Conservation (phyloP, 345 rosid species). For the Brassica rapa region DNA sequence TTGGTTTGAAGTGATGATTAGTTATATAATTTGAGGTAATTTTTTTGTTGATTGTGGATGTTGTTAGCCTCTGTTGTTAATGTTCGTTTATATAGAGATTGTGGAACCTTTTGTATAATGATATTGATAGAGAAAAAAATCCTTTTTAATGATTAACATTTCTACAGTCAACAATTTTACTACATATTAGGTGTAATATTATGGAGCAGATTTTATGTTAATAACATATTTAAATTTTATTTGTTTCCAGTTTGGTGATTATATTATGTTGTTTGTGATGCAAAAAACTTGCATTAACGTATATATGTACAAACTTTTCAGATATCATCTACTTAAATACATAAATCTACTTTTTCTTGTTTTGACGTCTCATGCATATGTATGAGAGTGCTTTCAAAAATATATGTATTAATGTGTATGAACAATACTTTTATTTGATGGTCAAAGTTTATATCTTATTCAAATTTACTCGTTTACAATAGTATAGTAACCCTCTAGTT, state of each 20-base stretch:
- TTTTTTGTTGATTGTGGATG: background rate
- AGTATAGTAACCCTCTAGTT: too few relatives aligned
- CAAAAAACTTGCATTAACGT: background rate
- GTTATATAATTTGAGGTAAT: background rate
- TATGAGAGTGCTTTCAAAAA: too few relatives aligned
- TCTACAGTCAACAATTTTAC: background rate
- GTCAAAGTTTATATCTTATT: too few relatives aligned
- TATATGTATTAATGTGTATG: too few relatives aligned
- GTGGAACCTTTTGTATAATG: background rate
- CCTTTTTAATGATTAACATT: background rate
- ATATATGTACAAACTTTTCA: too few relatives aligned
- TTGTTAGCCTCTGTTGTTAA: background rate
- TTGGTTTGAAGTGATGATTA: background rate
- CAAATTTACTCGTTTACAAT: too few relatives aligned
- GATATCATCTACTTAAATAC: too few relatives aligned
- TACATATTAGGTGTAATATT: background rate
- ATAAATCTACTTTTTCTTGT: too few relatives aligned
- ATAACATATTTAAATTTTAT: background rate
- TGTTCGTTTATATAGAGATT: constrained; percentile 21
- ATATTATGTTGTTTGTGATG: background rate
- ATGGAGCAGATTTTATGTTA: background rate
- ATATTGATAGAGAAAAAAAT: background rate
- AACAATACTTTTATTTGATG: too few relatives aligned
- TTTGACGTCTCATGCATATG: too few relatives aligned
- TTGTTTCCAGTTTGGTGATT: background rate